Evolutionary conservation across 805 yeast genomes (phyloP), one percentile per base, ranked within the genome.

Genomic region (Yamadazyma kitorensis): DNA sequence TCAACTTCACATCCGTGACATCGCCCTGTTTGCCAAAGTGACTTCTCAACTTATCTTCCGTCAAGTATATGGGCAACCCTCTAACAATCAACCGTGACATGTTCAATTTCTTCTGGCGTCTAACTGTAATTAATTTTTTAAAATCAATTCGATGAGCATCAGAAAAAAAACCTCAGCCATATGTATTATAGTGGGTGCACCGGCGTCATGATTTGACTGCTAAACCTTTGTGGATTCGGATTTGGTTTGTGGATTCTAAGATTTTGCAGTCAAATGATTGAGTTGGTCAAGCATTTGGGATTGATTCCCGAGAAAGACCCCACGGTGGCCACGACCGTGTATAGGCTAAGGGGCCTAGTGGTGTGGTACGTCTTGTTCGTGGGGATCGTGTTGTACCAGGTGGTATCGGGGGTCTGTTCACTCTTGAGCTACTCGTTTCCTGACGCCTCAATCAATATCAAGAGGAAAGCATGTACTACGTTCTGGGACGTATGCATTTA

Each of bases 71-170:
- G 6, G 98, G 98, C 33, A 91, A 70, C 27, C 94, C 93, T 57
- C 86, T 91, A 5, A 91, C 95, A 48, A 91, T 91, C 34, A 91
- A 74, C 61, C 98, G 84, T 14, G 98, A 89, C 85, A 78, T 78
- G n/a, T n/a, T n/a, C n/a, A n/a, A n/a, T n/a, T n/a, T n/a, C n/a
- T n/a, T n/a, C n/a, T n/a, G n/a, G n/a, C n/a, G n/a, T 19, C 27
- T 22, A 21, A 18, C 18, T 27, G 22, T 2, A 17, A 7, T 12
- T 17, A 17, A 29, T 27, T 29, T 30, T 30, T 23, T 26, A 8
- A n/a, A n/a, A n/a, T n/a, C n/a, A n/a, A n/a, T 29, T 23, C 20
- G 34, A 31, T 38, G 43, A 40, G 40, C n/a, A n/a, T n/a, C n/a
- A n/a, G n/a, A n/a, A n/a, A n/a, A n/a, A n/a, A n/a, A n/a, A n/a